Evolutionary conservation across 305 asterid species (phyloP).

Genomic region (Rubia peregrina): DNA sequence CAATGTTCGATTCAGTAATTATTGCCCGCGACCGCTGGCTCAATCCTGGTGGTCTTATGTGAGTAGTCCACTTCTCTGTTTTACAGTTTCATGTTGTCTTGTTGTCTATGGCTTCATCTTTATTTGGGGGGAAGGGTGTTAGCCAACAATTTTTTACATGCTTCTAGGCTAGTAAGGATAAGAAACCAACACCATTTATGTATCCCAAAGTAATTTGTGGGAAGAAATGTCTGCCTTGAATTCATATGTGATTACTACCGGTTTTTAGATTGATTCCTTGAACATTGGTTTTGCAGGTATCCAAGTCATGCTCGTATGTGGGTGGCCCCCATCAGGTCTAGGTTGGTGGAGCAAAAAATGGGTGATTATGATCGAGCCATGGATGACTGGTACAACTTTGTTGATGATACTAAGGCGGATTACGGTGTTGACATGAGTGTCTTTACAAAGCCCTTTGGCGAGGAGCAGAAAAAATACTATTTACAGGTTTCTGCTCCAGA

Average conservation of each 20-base stretch:
- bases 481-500: slow-evolving; percentile 52
- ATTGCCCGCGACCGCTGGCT: slow-evolving; percentile 95
- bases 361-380: slow-evolving; percentile 57
- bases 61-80: slow-evolving; percentile 24
- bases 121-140: not conserved
- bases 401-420: slow-evolving; percentile 48
- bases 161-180: not conserved
- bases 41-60: slow-evolving; percentile 87
- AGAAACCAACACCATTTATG: not conserved
- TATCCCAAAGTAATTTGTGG: not conserved
- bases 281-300: slow-evolving; percentile 50
- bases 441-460: slow-evolving; percentile 59
- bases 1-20: slow-evolving; percentile 92
- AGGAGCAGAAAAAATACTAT: slow-evolving; percentile 77
- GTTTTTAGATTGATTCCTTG: not conserved
- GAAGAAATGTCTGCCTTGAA: not conserved
- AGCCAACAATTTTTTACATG: not conserved
- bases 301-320: slow-evolving; percentile 99
- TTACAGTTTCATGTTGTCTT: slow-evolving; percentile 1
- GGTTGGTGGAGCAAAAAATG: slow-evolving; percentile 58
- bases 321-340: slow-evolving; percentile 84
- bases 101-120: not conserved
- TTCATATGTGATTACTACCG: not conserved
- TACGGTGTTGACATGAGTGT: slow-evolving; percentile 94
- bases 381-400: slow-evolving; percentile 73